Evolutionary conservation across 257 asterid species (phyloP), one percentile per base, ranked within the genome.

Genomic region (Nicotiana benthamiana): DNA sequence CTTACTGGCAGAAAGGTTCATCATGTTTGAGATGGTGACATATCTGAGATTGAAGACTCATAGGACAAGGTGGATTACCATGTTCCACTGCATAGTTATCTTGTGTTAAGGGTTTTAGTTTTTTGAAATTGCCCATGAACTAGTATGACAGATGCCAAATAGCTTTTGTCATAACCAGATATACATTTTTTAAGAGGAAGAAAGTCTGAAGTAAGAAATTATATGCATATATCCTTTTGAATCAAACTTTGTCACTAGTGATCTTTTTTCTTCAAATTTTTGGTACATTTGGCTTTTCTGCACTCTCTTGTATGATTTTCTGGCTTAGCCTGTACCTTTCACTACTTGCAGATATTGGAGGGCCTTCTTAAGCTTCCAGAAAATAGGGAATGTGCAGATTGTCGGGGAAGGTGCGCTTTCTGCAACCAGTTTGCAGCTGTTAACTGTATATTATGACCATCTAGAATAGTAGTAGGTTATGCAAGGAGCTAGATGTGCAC

Each of bases 331-430:
- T 62, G 40, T 62, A 26, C 15, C 28, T 24, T 27, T 62, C 16
- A 30, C 74, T 62, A 51, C 77, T 83, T 46, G 79, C 85, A 94
- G 99, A 66, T 93, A 83, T 82, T 95, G 81, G 95, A 87, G 84
- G 95, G 86, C 51, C 95, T 95, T 80, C 88, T 91, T 62, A 95
- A 89, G 91, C 91, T 86, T 53, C 97, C 97, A 30, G 93, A 88
- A 80, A 95, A 95, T 85, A 89, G 86, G 87, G 98, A 95, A 86
- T 93, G 98, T 74, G 98, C 98, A 48, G 99, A 95, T 86, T 95
- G 98, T 59, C 83, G 79, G 36, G 86, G 88, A 93, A 95, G 89
- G 99, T 93, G 86, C 12, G 93, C 72, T 75, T 74, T 76, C 66
- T 36, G 77, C 59, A 17, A 59, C 56, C 75, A 18, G 66, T 63